Conservation (phyloP, 768 basidiomycete genomes). For the Phaffia tasmanica region DNA sequence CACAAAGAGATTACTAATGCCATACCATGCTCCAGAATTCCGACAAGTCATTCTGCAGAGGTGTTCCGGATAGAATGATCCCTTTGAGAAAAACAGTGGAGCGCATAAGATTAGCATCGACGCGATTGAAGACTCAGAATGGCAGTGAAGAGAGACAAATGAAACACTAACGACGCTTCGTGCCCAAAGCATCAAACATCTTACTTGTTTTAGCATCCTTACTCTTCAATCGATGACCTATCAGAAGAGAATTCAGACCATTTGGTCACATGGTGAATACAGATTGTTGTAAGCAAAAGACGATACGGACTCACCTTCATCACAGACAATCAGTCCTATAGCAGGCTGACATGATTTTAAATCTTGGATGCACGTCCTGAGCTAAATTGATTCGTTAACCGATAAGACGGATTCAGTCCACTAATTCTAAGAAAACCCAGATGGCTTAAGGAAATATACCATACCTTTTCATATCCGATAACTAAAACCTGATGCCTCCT, state of each 20-base stretch:
- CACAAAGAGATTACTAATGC: neutral
- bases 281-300: neutral
- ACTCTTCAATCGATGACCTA: constrained; percentile 85
- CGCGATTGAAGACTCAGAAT: neutral
- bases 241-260: neutral
- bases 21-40: constrained; percentile 94
- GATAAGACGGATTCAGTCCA: too few relatives aligned
- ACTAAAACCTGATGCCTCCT: constrained; percentile 61
- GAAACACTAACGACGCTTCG: constrained; percentile 48
- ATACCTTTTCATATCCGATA: constrained; percentile 77
- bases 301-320: constrained; percentile 59
- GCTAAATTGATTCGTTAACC: constrained; percentile 6
- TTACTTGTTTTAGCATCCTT: constrained; percentile 78
- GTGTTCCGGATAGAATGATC: constrained; percentile 74
- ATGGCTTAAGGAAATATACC: neutral
- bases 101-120: neutral
- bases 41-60: constrained; percentile 88
- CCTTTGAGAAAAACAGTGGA: neutral
- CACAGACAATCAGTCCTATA: constrained; percentile 85
- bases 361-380: constrained; percentile 32
- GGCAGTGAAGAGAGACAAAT: neutral
- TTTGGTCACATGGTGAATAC: too few relatives aligned
- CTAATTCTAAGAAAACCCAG: neutral
- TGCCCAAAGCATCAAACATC: constrained; percentile 69
- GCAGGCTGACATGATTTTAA: constrained; percentile 50